Percentiles rank a stretch among this genome's conserved stretches.
phyloP scores from a whole-genome alignment of 192 early-diverging fungal genomes.

The Coemansia sp. region DNA sequence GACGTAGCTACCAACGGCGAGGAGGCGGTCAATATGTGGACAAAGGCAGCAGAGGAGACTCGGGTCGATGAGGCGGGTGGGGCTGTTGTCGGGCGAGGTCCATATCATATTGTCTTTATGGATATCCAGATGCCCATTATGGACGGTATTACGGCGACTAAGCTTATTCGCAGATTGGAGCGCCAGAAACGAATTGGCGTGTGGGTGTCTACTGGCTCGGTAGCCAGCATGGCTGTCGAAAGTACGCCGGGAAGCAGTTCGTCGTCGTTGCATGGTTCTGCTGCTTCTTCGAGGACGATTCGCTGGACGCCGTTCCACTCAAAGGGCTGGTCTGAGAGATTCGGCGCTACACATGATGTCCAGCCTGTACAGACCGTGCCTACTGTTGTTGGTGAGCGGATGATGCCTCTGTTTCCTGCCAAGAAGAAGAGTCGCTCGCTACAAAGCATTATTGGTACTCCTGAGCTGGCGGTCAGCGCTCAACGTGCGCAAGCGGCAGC shows the following conservation, averaged over 20 bases:
- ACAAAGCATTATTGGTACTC: background rate
- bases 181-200: constrained; percentile 52
- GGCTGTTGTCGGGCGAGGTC: constrained; percentile 43
- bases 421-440: constrained; percentile 3
- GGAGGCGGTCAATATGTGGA: constrained; percentile 83
- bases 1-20: constrained; percentile 79
- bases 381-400: background rate
- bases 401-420: background rate
- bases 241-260: constrained; percentile 56
- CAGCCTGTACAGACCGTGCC: background rate
- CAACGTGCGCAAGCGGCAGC: background rate
- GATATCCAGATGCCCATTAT: constrained; percentile 90
- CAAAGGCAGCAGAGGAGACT: constrained; percentile 40
- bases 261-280: background rate
- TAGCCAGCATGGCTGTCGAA: constrained; percentile 80
- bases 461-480: background rate
- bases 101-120: constrained; percentile 75
- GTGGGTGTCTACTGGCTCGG: constrained; percentile 55
- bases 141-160: constrained; percentile 85
- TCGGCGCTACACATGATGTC: background rate
- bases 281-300: constrained; percentile 8
- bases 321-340: background rate
- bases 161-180: constrained; percentile 75
- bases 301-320: constrained; percentile 25
- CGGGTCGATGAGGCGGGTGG: constrained; percentile 5